Conservation (phyloP, 2,329 filamentous ascomycete genomes). For the Nothophoma quercina region DNA sequence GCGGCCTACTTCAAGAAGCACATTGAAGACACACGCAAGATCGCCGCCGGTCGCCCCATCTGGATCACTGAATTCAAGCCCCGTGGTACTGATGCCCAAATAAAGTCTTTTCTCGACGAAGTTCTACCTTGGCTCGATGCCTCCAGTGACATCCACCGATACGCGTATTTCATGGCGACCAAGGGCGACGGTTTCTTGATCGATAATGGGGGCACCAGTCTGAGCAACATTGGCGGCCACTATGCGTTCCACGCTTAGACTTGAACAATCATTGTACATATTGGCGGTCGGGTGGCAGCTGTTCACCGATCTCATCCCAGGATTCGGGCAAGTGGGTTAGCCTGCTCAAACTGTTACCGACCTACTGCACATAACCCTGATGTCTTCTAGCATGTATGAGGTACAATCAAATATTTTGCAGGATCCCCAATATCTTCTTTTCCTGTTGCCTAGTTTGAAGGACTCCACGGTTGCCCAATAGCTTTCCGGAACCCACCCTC, state of each 20-base stretch:
- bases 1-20: slow-evolving; percentile 42
- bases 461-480: slow-evolving; percentile 32
- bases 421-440: too few relatives aligned
- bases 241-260: slow-evolving; percentile 15
- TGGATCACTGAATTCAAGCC: slow-evolving; percentile 48
- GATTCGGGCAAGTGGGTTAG: too few relatives aligned
- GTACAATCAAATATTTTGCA: too few relatives aligned
- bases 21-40: slow-evolving; percentile 37
- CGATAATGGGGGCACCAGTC: slow-evolving; percentile 19
- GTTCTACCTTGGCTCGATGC: slow-evolving; percentile 45
- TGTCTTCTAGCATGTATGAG: too few relatives aligned
- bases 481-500: slow-evolving; percentile 34
- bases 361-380: too few relatives aligned
- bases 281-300: too few relatives aligned
- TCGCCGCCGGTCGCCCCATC: slow-evolving; percentile 61
- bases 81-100: slow-evolving; percentile 26
- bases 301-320: too few relatives aligned
- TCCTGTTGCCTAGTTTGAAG: background rate
- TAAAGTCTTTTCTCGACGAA: slow-evolving; percentile 32
- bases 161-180: slow-evolving; percentile 39
- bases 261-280: too few relatives aligned
- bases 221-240: slow-evolving; percentile 25
- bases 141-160: slow-evolving; percentile 36
- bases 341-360: too few relatives aligned
- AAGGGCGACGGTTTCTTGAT: slow-evolving; percentile 24